Base-by-base conservation (phyloP, 768 basidiomycete species). In the Podaxis sp. region DNA sequence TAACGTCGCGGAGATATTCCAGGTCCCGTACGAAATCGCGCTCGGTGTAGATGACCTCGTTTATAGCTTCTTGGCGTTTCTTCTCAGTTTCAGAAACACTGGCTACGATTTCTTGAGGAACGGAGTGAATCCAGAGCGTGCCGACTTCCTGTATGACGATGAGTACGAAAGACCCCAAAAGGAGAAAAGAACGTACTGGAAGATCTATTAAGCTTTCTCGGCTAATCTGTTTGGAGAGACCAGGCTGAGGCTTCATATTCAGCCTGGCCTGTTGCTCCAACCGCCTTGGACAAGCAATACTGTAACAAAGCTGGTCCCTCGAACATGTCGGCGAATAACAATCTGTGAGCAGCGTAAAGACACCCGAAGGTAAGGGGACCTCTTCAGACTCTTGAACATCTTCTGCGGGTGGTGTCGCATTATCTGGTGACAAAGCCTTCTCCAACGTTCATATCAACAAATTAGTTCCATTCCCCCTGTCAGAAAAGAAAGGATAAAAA, bases 251-350 rank as follows among this genome's bases (percentile, higher is more conserved):
- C 74, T 95, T 95, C 89, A 98, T 91, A 76, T 98, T 96, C 74
- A 96, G 72, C 64, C 94, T 79, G 40, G 95, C 89, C 73, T 97
- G 96, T 74, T 99, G 97, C 75, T 99, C 96, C 63, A 97, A 75
- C 64, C 97, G 77, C 55, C 97, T 77, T 1, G 97, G 97, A 72
- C 97, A 99, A 28, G 95, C 95, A 66, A 98, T 99, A 66, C 92
- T 94, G 74, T 99, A 99, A 76, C 97, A 99, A n/a, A 99, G 77
- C 64, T 86, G 87, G 71, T 98, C 96, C 57, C 92, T 82, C 38
- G 93, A 92, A 76, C 97, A 99, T 33, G 97, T 99, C 17, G 97
- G 95, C 11, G 95, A 97, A 77, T 99, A 99, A 74, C 97, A 99
- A 72, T 97, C 96, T 0, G 95, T 96, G 65, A 99, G 82, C 51